Base-by-base conservation (phyloP, 1,139 yeast genomes). In the Hansenula anomala region DNA sequence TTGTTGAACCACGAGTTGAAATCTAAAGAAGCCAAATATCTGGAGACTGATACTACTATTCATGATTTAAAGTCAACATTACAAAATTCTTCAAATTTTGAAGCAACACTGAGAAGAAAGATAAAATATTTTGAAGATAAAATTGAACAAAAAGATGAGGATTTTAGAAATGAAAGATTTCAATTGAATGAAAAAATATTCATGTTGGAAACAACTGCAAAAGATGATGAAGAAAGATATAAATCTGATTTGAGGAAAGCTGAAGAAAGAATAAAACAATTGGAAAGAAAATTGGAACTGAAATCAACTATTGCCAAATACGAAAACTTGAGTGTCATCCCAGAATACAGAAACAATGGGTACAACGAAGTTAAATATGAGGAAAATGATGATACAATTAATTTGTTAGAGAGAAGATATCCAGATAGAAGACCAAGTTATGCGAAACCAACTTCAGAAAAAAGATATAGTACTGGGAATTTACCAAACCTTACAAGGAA, bases 91-190 rank as follows among this genome's bases (percentile, higher is more conserved):
- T 37, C 46, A 14, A 43, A 40, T n/a, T 45, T 49, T 41, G 44
- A 49, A 37, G 37, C 33, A 5, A 43, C 56, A 27, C 31, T 47
- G 40, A 37, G 51, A 41, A 37, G 51, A 18, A 48, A 45, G 30
- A 41, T 55, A 16, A 39, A 44, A 15, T 43, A 42, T 18, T 38
- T 56, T 14, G 60, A 59, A 36, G 46, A 53, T 15, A 58, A 55
- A 36, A 19, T 55, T 14, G 53, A 48, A 4, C 48, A 49, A 13
- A 45, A 48, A 11, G 40, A 51, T 5, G 39, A 43, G 10, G 40
- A 39, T 4, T 45, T 47, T 26, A 58, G 52, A 25, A 41, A 46
- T 13, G 53, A 56, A 29, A 53, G 48, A 29, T 55, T 53, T 40
- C 44, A 44, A 7, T 34, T 54, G 32, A 49, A 52, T 10, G 54